A percentile compares a stretch with the other conserved stretches of the same genome.
These are phyloP conservation scores for Graphilbum sp. DNA, from an alignment of 2,329 filamentous ascomycete species.

Conservation along the genomic window DNA sequence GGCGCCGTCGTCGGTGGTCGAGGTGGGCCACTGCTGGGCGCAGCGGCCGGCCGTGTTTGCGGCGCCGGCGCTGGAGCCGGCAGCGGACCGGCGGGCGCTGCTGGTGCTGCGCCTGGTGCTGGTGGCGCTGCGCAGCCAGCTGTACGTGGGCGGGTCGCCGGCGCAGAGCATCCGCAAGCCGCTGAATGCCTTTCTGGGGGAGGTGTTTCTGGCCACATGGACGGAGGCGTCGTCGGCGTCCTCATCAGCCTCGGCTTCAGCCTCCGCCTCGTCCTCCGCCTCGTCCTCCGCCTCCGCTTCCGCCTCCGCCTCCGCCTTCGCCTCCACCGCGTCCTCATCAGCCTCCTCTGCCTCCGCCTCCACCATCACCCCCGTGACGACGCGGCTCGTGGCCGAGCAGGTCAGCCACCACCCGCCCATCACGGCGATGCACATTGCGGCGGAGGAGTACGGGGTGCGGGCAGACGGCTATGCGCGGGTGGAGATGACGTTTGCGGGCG, in stretches of 20 bases:
- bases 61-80: constrained; percentile 26
- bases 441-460: constrained; percentile 23
- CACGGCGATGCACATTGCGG: constrained; percentile 32
- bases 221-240: neutral
- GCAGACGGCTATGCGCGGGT: constrained; percentile 34
- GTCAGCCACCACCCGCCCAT: constrained; percentile 37
- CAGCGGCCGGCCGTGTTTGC: constrained; percentile 30
- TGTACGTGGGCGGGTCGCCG: constrained; percentile 29
- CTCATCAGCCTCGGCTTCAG: neutral
- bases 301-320: neutral
- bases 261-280: neutral
- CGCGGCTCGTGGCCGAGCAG: constrained; percentile 26
- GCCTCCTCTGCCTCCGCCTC: constrained; percentile 3
- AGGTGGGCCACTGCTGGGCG: constrained; percentile 33
- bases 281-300: neutral
- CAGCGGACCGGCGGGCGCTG: constrained; percentile 25
- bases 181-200: constrained; percentile 35
- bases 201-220: constrained; percentile 25
- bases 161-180: constrained; percentile 34
- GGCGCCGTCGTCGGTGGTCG: constrained; percentile 30
- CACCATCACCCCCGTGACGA: constrained; percentile 9
- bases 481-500: constrained; percentile 33
- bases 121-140: constrained; percentile 26
- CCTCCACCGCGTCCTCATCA: constrained; percentile 16
- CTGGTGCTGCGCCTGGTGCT: constrained; percentile 31